phyloP scores from a whole-genome alignment of 768 basidiomycete genomes.

The Rhodocollybia butyracea region DNA sequence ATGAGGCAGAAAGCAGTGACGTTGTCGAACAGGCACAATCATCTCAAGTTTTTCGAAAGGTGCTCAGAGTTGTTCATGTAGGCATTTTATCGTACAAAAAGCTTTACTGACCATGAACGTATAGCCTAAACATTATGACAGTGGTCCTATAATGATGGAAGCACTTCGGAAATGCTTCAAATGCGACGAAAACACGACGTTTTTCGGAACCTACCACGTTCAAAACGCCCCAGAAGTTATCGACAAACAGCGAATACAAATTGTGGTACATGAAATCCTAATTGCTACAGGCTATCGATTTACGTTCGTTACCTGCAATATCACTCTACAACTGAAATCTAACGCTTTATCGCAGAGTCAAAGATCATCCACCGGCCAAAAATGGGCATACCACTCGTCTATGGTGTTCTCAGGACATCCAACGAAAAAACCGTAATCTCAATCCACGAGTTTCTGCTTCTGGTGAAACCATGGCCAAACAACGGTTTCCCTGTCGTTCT shows the following conservation, averaged over 20 bases:
- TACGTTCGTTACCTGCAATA: constrained; percentile 31
- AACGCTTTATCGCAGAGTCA: constrained; percentile 29
- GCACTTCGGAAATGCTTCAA: constrained; percentile 31
- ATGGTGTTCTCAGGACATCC: constrained; percentile 50
- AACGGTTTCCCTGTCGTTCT: constrained; percentile 42
- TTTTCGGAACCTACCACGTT: constrained; percentile 35
- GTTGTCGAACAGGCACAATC: no score
- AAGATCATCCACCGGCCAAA: constrained; percentile 45
- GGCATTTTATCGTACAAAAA: no score
- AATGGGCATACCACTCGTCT: constrained; percentile 48
- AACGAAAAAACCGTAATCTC: constrained; percentile 32
- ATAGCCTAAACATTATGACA: constrained; percentile 21
- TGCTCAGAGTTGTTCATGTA: no score
- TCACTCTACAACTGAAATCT: neutral
- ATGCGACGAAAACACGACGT: constrained; percentile 33
- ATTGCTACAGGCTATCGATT: constrained; percentile 47
- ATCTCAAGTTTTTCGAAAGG: no score
- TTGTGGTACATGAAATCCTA: constrained; percentile 43
- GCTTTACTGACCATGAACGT: no score
- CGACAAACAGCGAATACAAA: constrained; percentile 41
- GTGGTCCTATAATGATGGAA: constrained; percentile 27
- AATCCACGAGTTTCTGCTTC: constrained; percentile 25
- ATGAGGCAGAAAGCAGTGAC: no score
- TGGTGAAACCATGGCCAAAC: constrained; percentile 37
- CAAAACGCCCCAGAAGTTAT: constrained; percentile 18